phyloP scores from a whole-genome alignment of 164 flowering plant genomes.

The Stephania japonica region DNA sequence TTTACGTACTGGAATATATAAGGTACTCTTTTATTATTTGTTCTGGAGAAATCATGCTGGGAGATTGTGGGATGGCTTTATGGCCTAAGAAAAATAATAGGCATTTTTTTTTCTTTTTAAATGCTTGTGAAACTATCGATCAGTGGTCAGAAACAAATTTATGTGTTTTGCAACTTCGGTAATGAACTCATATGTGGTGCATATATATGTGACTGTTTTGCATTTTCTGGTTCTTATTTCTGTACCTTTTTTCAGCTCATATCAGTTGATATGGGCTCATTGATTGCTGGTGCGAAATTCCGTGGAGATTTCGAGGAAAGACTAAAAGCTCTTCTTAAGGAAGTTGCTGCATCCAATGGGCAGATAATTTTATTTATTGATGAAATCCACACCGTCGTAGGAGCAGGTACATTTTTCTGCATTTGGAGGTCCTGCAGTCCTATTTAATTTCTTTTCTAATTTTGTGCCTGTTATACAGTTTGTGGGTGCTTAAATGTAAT shows the following conservation, averaged over 20 bases:
- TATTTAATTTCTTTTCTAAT: background rate
- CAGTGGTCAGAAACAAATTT: background rate
- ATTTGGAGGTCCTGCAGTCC: background rate
- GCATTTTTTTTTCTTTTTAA: background rate
- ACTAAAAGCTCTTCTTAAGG: slow-evolving; percentile 92
- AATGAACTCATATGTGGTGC: background rate
- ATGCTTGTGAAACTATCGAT: background rate
- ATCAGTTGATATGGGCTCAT: slow-evolving; percentile 91
- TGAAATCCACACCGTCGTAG: slow-evolving; percentile 98
- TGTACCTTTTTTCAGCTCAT: slow-evolving; percentile 48
- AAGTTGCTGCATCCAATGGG: slow-evolving; percentile 92
- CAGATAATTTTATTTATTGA: slow-evolving; percentile 91
- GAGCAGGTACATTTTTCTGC: slow-evolving; percentile 61
- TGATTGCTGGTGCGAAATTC: slow-evolving; percentile 90
- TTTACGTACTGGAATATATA: background rate
- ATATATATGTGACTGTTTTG: background rate
- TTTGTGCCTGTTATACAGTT: background rate
- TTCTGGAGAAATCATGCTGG: background rate
- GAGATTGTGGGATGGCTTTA: background rate
- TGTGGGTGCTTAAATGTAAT: background rate
- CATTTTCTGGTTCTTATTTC: background rate
- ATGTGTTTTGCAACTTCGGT: background rate
- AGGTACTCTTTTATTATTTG: background rate
- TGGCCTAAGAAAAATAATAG: background rate
- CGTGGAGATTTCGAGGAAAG: slow-evolving; percentile 99